Conservation (phyloP, 1,139 yeast species). For the Candida neerlandica region DNA sequence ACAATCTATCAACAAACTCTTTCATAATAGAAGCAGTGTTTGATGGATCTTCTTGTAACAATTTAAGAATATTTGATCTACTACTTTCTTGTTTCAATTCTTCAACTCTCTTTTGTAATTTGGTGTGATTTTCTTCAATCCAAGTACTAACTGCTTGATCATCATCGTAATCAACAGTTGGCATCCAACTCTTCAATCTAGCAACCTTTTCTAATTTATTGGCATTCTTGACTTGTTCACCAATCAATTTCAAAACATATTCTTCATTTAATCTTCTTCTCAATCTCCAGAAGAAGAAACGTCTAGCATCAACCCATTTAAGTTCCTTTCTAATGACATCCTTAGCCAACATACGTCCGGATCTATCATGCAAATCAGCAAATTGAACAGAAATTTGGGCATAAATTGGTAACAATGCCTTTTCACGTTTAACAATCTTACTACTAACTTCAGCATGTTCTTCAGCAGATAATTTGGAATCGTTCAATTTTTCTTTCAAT, state of each 20-base stretch:
- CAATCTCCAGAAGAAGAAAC: slow-evolving; percentile 98
- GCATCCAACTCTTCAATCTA: slow-evolving; percentile 86
- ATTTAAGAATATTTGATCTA: slow-evolving; percentile 60
- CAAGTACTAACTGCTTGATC: slow-evolving; percentile 82
- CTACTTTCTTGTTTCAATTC: slow-evolving; percentile 66
- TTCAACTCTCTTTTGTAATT: slow-evolving; percentile 61
- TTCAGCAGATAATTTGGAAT: slow-evolving; percentile 56
- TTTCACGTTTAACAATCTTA: slow-evolving; percentile 77
- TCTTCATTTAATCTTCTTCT: slow-evolving; percentile 96
- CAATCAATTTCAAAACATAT: slow-evolving; percentile 75
- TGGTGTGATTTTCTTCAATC: slow-evolving; percentile 78
- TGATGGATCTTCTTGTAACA: slow-evolving; percentile 59
- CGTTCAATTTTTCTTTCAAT: slow-evolving; percentile 61
- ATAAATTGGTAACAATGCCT: slow-evolving; percentile 79
- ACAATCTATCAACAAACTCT: slow-evolving; percentile 60
- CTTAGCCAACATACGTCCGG: slow-evolving; percentile 96
- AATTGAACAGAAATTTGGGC: slow-evolving; percentile 92
- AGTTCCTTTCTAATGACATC: slow-evolving; percentile 85
- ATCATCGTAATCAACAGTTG: slow-evolving; percentile 68
- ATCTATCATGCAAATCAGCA: slow-evolving; percentile 96
- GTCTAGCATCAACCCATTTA: slow-evolving; percentile 85
- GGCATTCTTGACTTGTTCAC: slow-evolving; percentile 61
- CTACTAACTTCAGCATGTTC: slow-evolving; percentile 67
- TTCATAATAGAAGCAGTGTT: slow-evolving; percentile 59
- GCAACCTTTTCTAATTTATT: slow-evolving; percentile 81